These are phyloP conservation scores for cucumber (Cucumis sativus) DNA, from an alignment of 306 rosid genomes.

Conservation along the genomic window Cucumber_9930_V3 NC_026655.2:1722501-1723000, in stretches of 20 bases:
- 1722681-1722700: background rate
- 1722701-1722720: background rate
- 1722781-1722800: background rate
- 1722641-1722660: background rate
- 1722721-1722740: background rate
- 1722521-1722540: no score
- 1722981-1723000: background rate
- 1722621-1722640: background rate
- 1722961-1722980: background rate
- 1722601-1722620: background rate
- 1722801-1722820: background rate
- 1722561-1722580: background rate
- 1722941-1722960: background rate
- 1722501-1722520: background rate
- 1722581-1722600: background rate
- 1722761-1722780: background rate
- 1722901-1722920: background rate
- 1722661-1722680: background rate
- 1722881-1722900: background rate
- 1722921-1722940: background rate
- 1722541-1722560: background rate
- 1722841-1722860: no score
- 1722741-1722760: background rate
- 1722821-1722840: background rate
- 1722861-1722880: no score